These are phyloP conservation scores for Epichloe bromicola DNA, from an alignment of 2,329 filamentous ascomycete genomes.

Conservation along the genomic window DNA sequence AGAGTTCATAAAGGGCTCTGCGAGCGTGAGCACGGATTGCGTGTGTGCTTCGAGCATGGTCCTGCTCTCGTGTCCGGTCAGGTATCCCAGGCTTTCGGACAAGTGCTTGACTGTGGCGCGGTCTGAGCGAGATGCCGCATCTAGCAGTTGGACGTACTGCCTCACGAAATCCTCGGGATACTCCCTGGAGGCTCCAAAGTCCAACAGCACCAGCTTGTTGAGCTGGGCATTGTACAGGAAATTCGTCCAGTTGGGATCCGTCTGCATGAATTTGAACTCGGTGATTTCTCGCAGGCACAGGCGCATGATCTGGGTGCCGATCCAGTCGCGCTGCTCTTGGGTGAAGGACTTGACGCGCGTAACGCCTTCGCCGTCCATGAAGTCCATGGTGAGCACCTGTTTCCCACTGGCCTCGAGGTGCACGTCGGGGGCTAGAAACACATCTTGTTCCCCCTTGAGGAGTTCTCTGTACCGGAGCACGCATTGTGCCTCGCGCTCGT, in stretches of 20 bases:
- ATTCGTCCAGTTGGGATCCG: conserved; percentile 98
- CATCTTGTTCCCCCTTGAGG: conserved; percentile 49
- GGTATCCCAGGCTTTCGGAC: conserved; percentile 71
- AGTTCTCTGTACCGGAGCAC: conserved; percentile 64
- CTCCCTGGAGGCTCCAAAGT: conserved; percentile 86
- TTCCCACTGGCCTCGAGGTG: conserved; percentile 68
- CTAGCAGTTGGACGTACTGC: conserved; percentile 67
- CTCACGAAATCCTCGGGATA: conserved; percentile 69
- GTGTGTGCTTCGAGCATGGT: conserved; percentile 85
- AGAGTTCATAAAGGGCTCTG: conserved; percentile 70
- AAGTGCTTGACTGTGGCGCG: conserved; percentile 48
- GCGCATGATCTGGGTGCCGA: conserved; percentile 83
- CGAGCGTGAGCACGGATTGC: conserved; percentile 76
- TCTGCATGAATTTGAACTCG: conserved; percentile 97
- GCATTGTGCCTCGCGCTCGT: conserved; percentile 74
- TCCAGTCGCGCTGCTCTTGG: conserved; percentile 85
- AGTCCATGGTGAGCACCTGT: conserved; percentile 86
- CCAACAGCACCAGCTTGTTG: conserved; percentile 73
- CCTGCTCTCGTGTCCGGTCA: conserved; percentile 78
- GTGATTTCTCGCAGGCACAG: conserved; percentile 87
- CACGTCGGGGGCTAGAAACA: conserved; percentile 70
- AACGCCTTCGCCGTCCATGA: conserved; percentile 75
- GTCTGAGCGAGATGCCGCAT: conserved; percentile 64
- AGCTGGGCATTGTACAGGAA: conserved; percentile 74
- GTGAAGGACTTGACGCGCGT: conserved; percentile 65